Base-by-base conservation (phyloP, 257 asterid species). In the Petrea volubilis region DNA sequence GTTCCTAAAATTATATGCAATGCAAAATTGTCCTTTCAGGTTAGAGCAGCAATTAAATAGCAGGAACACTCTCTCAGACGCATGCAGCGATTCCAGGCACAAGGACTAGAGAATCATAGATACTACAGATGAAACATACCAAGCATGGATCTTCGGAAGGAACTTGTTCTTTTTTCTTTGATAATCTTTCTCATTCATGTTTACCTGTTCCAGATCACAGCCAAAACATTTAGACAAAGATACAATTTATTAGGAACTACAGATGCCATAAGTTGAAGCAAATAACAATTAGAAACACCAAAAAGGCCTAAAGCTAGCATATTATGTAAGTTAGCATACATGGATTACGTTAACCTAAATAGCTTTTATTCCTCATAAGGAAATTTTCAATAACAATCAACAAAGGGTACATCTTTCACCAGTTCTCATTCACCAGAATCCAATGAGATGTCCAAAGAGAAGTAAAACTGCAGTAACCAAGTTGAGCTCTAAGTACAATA, bases 111-210 rank as follows among this genome's bases (percentile, higher is more conserved):
- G 8, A 53, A 60, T 56, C 21, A 41, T 56, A 55, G 46, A 74
- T 11, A 40, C 2, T 27, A 51, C 18, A 40, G 68, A 78, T 24
- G 60, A 60, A 72, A 77, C 82, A 70, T 92, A 95, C 99, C 99
- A 95, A 64, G 98, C 89, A 83, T 95, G 99, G 74, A 95, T 95
- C 86, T 92, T 95, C n/a, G 97, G 94, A 64, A 95, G 98, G 83
- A 90, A 92, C 87, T 95, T 95, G 90, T 95, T 95, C 96, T 95
- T 95, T 80, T 95, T 95, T 67, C 99, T 83, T 77, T 84, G 89
- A 77, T 95, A 95, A 77, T 95, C 99, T 82, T 82, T 95, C 89
- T 95, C 99, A 51, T 87, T 95, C 99, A 95, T 95, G 88, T 95
- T 95, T 67, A 92, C 98, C 99, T 95, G 95, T 74, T 67, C 69